Evolutionary conservation across 2,329 filamentous ascomycete species (phyloP).

Genomic region (Beauveria rudraprayagi): DNA sequence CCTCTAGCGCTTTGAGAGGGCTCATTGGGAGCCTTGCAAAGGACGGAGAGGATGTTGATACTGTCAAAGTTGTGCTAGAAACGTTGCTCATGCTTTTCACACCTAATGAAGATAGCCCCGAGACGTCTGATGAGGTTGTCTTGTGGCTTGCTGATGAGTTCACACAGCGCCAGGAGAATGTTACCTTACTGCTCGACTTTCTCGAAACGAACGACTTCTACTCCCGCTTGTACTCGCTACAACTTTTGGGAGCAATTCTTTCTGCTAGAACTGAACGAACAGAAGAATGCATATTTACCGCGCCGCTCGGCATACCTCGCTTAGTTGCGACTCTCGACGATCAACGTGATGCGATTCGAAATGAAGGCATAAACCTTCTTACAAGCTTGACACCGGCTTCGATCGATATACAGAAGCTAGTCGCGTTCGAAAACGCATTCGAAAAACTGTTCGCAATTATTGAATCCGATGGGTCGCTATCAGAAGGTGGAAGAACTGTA

Average conservation of each 20-base stretch:
- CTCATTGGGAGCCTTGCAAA: conserved; percentile 78
- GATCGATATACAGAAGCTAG: conserved; percentile 83
- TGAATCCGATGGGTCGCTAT: conserved; percentile 69
- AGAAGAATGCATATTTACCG: conserved; percentile 87
- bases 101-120: conserved; percentile 63
- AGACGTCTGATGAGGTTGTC: conserved; percentile 92
- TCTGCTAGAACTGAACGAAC: conserved; percentile 81
- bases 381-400: conserved; percentile 83
- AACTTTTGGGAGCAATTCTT: conserved; percentile 80
- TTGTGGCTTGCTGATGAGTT: conserved; percentile 97
- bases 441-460: conserved; percentile 80
- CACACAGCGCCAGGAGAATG: conserved; percentile 94
- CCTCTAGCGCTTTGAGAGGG: conserved; percentile 82
- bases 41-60: conserved; percentile 92
- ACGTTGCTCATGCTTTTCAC: conserved; percentile 89
- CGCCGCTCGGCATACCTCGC: conserved; percentile 79
- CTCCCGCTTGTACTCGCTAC: conserved; percentile 80
- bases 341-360: conserved; percentile 74
- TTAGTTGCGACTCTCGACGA: conserved; percentile 82
- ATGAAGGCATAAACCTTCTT: conserved; percentile 78
- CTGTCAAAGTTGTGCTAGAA: conserved; percentile 89
- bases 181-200: conserved; percentile 80
- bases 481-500: conserved; percentile 75
- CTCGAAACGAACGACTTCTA: conserved; percentile 85
- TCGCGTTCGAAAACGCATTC: conserved; percentile 92